Percentiles rank a stretch among this genome's conserved stretches.
Conservation (phyloP, 1,284 basidiomycete genomes). For the Anthracocystis walkeri region DNA sequence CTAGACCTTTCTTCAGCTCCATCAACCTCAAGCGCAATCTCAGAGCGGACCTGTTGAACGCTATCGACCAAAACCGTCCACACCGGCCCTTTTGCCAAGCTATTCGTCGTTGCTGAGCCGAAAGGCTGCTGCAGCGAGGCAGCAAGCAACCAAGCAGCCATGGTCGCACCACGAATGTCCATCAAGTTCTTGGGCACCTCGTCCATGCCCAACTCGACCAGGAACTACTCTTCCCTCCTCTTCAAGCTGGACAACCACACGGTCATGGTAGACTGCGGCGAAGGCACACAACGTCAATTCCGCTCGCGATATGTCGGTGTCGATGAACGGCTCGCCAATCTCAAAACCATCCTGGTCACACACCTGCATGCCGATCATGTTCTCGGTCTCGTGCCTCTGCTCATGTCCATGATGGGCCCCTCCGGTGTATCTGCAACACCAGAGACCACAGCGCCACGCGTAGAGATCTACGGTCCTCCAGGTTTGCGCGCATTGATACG, state of each 20-base stretch:
- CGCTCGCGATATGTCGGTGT: conserved; percentile 51
- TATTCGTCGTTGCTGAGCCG: no score
- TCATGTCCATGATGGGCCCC: conserved; percentile 67
- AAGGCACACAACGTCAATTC: conserved; percentile 66
- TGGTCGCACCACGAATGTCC: conserved; percentile 54
- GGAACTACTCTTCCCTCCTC: conserved; percentile 67
- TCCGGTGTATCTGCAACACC: conserved; percentile 17
- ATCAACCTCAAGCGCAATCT: conserved; percentile 8
- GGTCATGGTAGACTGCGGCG: conserved; percentile 68
- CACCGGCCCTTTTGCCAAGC: neutral
- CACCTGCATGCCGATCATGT: conserved; percentile 67
- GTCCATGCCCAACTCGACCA: conserved; percentile 59
- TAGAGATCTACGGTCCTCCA: conserved; percentile 63
- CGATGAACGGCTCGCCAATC: conserved; percentile 58
- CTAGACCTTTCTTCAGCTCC: conserved; percentile 1
- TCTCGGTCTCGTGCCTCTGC: conserved; percentile 63
- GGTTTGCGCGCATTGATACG: conserved; percentile 63
- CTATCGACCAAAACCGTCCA: neutral
- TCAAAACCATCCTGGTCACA: conserved; percentile 65
- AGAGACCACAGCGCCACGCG: conserved; percentile 35
- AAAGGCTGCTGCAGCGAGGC: conserved; percentile 1
- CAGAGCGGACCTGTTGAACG: neutral
- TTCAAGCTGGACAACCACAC: conserved; percentile 60
- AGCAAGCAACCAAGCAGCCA: conserved; percentile 2
- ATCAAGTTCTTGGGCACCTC: conserved; percentile 66